These are phyloP conservation scores for Mycena belliarum DNA, from an alignment of 768 basidiomycete species.

Conservation along the genomic window DNA sequence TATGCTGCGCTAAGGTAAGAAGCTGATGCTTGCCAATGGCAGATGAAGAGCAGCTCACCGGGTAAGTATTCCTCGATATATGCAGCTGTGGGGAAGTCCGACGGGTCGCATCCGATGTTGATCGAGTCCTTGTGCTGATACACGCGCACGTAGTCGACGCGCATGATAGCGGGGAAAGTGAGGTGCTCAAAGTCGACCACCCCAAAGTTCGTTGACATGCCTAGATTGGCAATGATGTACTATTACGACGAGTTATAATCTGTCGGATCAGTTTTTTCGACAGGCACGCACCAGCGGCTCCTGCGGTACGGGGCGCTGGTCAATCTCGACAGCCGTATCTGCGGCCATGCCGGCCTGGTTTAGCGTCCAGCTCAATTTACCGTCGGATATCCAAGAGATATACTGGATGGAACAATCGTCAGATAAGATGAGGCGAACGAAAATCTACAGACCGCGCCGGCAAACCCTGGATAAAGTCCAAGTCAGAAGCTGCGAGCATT, in stretches of 20 bases:
- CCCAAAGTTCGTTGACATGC: slow-evolving; percentile 80
- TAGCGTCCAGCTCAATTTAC: slow-evolving; percentile 68
- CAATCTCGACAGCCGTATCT: slow-evolving; percentile 56
- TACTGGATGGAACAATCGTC: slow-evolving; percentile 44
- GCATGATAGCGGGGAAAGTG: slow-evolving; percentile 73
- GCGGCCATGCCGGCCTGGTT: slow-evolving; percentile 62
- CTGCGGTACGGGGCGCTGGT: slow-evolving; percentile 69
- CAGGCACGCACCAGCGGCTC: slow-evolving; percentile 70
- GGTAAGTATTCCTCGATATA: slow-evolving; percentile 62
- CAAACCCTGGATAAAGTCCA: slow-evolving; percentile 37
- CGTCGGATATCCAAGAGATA: slow-evolving; percentile 76
- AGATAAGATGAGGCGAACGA: slow-evolving; percentile 5
- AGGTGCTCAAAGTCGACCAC: slow-evolving; percentile 70
- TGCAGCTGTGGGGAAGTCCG: slow-evolving; percentile 71
- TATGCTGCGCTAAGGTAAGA: slow-evolving; percentile 55
- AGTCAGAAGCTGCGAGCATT: neutral
- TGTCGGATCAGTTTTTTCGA: neutral
- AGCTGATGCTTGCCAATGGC: too few species aligned
- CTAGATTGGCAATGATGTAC: slow-evolving; percentile 86
- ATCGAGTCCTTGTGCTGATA: slow-evolving; percentile 73
- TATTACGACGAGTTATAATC: slow-evolving; percentile 25
- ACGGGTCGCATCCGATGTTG: slow-evolving; percentile 86
- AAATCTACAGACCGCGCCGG: slow-evolving; percentile 57
- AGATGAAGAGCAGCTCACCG: too few species aligned
- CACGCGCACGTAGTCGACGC: slow-evolving; percentile 81